Percentiles rank a stretch among this genome's conserved stretches.
Conservation (phyloP, 495 filamentous ascomycete genomes). For the Extremus antarcticus region DNA sequence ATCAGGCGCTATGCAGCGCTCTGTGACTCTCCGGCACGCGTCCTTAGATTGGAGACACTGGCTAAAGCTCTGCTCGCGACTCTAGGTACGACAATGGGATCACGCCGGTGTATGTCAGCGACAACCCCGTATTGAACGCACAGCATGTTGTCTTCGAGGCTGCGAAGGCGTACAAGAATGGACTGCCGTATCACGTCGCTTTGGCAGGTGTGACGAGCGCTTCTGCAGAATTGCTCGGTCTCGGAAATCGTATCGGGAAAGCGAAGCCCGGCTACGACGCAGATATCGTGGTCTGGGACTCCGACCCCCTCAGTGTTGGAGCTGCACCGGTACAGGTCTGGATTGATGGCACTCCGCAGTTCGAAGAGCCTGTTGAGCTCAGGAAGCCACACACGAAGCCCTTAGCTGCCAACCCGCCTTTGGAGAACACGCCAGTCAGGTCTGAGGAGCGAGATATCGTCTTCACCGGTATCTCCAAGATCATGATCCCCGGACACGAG, state of each 20-base stretch:
- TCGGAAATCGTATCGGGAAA: conserved; percentile 50
- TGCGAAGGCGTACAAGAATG: conserved; percentile 48
- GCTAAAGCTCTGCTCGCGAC: too few relatives aligned
- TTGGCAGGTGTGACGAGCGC: conserved; percentile 50
- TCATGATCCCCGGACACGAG: background rate
- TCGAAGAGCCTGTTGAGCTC: conserved; percentile 20
- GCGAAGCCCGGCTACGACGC: conserved; percentile 52
- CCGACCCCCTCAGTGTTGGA: conserved; percentile 49
- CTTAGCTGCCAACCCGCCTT: conserved; percentile 13
- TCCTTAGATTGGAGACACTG: too few relatives aligned
- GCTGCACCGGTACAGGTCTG: conserved; percentile 52
- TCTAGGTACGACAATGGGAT: conserved; percentile 51
- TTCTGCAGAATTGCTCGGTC: conserved; percentile 47
- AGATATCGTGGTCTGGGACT: conserved; percentile 57
- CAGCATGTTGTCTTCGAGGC: conserved; percentile 43
- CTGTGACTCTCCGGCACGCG: too few relatives aligned
- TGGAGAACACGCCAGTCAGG: conserved; percentile 17
- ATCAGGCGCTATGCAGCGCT: too few relatives aligned
- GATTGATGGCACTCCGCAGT: conserved; percentile 45
- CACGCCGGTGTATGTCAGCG: conserved; percentile 35
- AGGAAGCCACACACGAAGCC: conserved; percentile 25
- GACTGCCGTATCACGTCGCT: conserved; percentile 48
- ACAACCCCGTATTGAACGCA: conserved; percentile 30
- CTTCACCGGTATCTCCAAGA: conserved; percentile 15
- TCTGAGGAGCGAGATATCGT: conserved; percentile 17